Evolutionary conservation across 164 flowering plant species (phyloP), one percentile per base, ranked within the genome.

Genomic region (grape (Vitis vinifera)): DNA sequence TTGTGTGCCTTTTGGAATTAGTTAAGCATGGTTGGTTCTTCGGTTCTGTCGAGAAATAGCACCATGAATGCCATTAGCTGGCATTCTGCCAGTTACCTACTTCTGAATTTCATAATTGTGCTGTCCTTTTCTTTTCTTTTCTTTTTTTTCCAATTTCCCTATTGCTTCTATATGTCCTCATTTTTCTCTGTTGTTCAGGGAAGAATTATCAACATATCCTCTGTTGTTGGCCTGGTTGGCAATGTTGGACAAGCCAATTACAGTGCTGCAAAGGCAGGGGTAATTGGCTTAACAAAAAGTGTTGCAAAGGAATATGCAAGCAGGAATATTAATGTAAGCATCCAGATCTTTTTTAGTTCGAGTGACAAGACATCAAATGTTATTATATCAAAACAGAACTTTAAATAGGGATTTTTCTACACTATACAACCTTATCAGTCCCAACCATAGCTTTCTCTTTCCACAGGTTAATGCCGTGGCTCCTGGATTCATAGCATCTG

Each of bases 221-320:
- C 99, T 51, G 95, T 96, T 77, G 99, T 92, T 81, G 98, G 99
- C 65, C 83, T 95, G 37, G 84, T 86, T 68, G 99, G 99, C 48
- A 96, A 91, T 68, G 75, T 73, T 65, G 98, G 98, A 68, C 99
- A 96, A 83, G 95, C 99, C 70, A 96, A 96, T 75, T 93, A 93
- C 71, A 87, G 95, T 85, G 98, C 99, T 74, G 97, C 99, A 68
- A 96, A 96, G 81, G 99, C 99, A 27, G 99, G 98, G n/a, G 99
- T 95, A 37, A 91, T 95, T 85, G 98, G 99, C 64, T 76, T 96
- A 12, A 92, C 98, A 67, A 96, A 93, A 77, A 66, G 84, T 61
- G 95, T 91, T 73, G 99, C 98, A 31, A 93, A 84, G 84, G 99
- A 96, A 74, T 91, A 90, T 74, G 78, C 98, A 31, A 82, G 97